These are phyloP conservation scores for Aureobasidium sp. DNA, from an alignment of 2,329 filamentous ascomycete species.

Conservation along the genomic window DNA sequence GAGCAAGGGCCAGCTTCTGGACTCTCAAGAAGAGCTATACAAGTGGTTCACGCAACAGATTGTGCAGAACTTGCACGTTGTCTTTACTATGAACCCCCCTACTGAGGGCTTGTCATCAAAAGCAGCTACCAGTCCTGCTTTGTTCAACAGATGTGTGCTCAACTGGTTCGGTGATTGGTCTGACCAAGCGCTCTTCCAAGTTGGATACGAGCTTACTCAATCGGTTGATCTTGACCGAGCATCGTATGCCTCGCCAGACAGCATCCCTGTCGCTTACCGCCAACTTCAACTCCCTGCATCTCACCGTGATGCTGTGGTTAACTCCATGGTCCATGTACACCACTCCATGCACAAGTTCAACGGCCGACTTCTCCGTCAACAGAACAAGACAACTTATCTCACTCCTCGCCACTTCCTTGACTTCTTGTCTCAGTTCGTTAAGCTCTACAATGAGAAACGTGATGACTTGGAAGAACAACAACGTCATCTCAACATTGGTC, in stretches of 20 bases:
- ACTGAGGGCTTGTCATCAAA: slow-evolving; percentile 92
- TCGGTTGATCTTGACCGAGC: slow-evolving; percentile 90
- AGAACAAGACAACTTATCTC: slow-evolving; percentile 84
- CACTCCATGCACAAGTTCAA: slow-evolving; percentile 92
- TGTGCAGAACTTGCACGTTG: slow-evolving; percentile 96
- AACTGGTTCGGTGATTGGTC: slow-evolving; percentile 99
- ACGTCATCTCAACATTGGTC: slow-evolving; percentile 91
- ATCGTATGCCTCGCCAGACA: slow-evolving; percentile 79
- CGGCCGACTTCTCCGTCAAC: slow-evolving; percentile 75
- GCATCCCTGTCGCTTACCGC: slow-evolving; percentile 84
- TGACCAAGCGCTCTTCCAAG: slow-evolving; percentile 96
- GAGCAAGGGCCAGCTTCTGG: slow-evolving; percentile 84
- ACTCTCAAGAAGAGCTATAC: slow-evolving; percentile 98
- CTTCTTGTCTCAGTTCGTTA: slow-evolving; percentile 96
- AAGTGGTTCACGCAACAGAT: slow-evolving; percentile 99
- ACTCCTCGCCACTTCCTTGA: slow-evolving; percentile 96
- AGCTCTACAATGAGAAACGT: slow-evolving; percentile 94
- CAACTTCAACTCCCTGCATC: slow-evolving; percentile 75
- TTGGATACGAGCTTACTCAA: slow-evolving; percentile 88
- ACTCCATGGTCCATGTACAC: slow-evolving; percentile 98
- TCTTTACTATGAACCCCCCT: slow-evolving; percentile 99
- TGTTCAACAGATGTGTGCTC: slow-evolving; percentile 99
- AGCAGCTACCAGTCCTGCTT: slow-evolving; percentile 89
- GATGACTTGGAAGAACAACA: slow-evolving; percentile 98
- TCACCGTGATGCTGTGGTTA: slow-evolving; percentile 86